These are phyloP conservation scores for Infundibulicybe gibba DNA, from an alignment of 768 basidiomycete species.

Conservation along the genomic window DNA sequence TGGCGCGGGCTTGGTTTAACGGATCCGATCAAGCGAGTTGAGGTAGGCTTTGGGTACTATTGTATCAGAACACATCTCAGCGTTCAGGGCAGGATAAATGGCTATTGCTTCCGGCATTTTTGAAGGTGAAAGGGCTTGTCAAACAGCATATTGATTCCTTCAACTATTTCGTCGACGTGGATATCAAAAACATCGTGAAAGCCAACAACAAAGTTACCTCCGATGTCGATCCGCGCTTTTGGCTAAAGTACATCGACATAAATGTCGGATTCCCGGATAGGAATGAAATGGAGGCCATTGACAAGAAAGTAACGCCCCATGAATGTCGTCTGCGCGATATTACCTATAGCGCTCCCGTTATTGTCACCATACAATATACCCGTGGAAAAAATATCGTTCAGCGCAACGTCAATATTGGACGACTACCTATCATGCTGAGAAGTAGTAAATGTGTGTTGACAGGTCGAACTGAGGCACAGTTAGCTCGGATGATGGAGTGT, in stretches of 20 bases:
- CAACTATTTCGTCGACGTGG: constrained; percentile 97
- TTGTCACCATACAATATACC: constrained; percentile 93
- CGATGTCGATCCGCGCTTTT: constrained; percentile 95
- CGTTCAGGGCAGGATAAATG: constrained; percentile 82
- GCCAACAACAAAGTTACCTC: constrained; percentile 93
- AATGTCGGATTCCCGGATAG: constrained; percentile 90
- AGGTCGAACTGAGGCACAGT: constrained; percentile 68
- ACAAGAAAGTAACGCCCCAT: constrained; percentile 88
- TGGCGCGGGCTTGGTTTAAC: constrained; percentile 81
- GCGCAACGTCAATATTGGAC: constrained; percentile 84
- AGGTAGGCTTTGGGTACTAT: constrained; percentile 52
- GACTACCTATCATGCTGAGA: constrained; percentile 94
- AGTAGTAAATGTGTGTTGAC: constrained; percentile 93
- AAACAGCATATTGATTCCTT: constrained; percentile 99
- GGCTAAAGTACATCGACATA: constrained; percentile 96
- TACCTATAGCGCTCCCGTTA: constrained; percentile 90
- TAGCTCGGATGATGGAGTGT: constrained; percentile 96
- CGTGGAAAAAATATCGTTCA: constrained; percentile 87
- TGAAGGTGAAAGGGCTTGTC: constrained; percentile 96
- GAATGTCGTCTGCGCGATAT: constrained; percentile 96
- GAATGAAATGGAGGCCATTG: constrained; percentile 74
- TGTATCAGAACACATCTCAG: constrained; percentile 1
- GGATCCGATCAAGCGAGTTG: constrained; percentile 86
- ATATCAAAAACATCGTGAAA: constrained; percentile 94
- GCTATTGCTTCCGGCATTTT: constrained; percentile 92